Conservation (phyloP, 129 eudicot species). For the Heracleum sosnowskyi region DNA sequence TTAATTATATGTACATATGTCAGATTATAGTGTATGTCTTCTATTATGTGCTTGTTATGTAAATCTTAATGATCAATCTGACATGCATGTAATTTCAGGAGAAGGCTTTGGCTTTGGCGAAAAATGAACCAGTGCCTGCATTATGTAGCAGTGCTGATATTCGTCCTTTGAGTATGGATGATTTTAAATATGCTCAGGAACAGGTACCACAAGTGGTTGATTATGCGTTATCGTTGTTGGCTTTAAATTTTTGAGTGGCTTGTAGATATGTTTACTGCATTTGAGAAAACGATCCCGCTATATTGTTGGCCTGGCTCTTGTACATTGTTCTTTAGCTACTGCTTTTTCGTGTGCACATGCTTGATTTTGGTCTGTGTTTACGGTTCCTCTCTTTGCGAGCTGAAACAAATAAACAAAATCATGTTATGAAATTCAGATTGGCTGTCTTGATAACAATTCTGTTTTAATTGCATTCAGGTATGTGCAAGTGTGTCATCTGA, state of each 20-base stretch:
- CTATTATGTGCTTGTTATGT: background rate
- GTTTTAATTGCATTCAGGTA: constrained; percentile 36
- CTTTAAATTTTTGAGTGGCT: background rate
- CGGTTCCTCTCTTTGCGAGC: background rate
- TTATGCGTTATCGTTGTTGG: background rate
- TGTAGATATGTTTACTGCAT: background rate
- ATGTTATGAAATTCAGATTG: background rate
- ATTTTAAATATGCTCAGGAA: constrained; percentile 83
- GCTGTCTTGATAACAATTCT: background rate
- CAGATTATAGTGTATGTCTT: background rate
- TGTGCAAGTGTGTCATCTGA: constrained; percentile 97
- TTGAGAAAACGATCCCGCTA: background rate
- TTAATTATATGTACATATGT: background rate
- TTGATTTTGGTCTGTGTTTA: background rate
- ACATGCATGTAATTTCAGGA: constrained; percentile 42
- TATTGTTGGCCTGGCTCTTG: background rate
- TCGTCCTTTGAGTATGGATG: constrained; percentile 70
- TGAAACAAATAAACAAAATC: background rate
- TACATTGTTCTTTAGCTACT: background rate
- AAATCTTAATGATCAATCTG: background rate
- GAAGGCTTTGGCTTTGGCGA: constrained; percentile 64
- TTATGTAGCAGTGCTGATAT: constrained; percentile 66
- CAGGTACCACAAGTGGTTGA: constrained; percentile 45
- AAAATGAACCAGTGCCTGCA: constrained; percentile 54
- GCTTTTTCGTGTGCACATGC: background rate